These are phyloP conservation scores for Castanea mollissima DNA, from an alignment of 306 rosid genomes.

Conservation along the genomic window DNA sequence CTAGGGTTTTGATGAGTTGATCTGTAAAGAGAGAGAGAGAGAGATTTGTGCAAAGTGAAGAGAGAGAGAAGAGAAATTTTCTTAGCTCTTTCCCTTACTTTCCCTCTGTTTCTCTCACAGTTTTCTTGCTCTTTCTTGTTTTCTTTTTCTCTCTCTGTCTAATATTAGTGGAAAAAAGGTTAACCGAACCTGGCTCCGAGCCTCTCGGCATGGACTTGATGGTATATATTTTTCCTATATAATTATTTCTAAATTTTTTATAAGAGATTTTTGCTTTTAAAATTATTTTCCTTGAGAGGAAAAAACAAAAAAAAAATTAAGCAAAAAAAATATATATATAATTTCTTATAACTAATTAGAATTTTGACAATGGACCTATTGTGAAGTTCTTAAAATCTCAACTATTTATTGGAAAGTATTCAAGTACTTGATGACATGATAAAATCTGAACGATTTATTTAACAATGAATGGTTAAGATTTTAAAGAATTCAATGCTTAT, in stretches of 20 bases:
- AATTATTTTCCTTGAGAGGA: too few species aligned
- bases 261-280: neutral
- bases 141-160: conserved; percentile 30
- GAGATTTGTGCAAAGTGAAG: conserved; percentile 23
- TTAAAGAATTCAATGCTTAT: too few species aligned
- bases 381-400: too few species aligned
- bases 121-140: neutral
- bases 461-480: too few species aligned
- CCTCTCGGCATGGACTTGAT: conserved; percentile 56
- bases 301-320: too few species aligned
- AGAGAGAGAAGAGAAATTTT: conserved; percentile 26
- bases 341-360: too few species aligned
- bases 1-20: conserved; percentile 23
- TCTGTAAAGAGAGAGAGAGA: conserved; percentile 7
- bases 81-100: conserved; percentile 33
- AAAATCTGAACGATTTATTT: too few species aligned
- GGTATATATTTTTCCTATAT: conserved; percentile 36
- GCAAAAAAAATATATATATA: too few species aligned
- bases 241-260: neutral
- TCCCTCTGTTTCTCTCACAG: conserved; percentile 14
- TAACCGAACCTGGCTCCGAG: conserved; percentile 78
- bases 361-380: too few species aligned
- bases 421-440: too few species aligned
- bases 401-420: too few species aligned
- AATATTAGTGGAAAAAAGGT: conserved; percentile 42